Base-by-base conservation (phyloP, 345 rosid species). In the Brassica incana region DNA sequence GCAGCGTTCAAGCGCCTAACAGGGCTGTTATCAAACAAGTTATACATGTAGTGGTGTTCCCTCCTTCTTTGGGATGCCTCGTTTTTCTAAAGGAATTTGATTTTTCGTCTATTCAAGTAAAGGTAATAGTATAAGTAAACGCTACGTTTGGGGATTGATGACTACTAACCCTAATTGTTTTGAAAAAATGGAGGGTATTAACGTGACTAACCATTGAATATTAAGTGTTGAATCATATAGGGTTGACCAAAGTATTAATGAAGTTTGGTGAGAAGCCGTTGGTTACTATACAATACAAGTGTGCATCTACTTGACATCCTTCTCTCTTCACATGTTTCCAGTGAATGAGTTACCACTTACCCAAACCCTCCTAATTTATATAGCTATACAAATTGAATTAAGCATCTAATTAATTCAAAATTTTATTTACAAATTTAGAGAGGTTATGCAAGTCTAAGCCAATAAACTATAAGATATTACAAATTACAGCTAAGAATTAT, bases 321-420 rank as follows among this genome's bases (percentile, higher is more conserved):
- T 54, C 60, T 54, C 35, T 79, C 70, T 73, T 80, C 83, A 80
- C 79, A 62, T 70, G 72, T 70, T 75, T 75, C 76, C n/a, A 71
- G 40, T 80, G 79, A 80, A 0, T 69, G 38, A 54, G 38, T 70
- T 70, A 63, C 75, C 71, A 74, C 71, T 79, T 50, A 67, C 75
- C 83, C 78, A 69, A 62, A 74, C 8, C 78, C 14, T 50, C 77
- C 82, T 79, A 66, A 29, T 67, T 40, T 25, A 25, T 66, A 1
- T 16, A n/a, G 58, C 10, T 54, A 54, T 54, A 54, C 20, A 23
- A 54, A 16, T 16, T 54, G 25, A 54, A 54, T 52, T 52, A 52
- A 16, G 25, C 60, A 54, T 54, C 60, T 16, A 15, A 54, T 16
- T 5, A 54, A 54, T 15, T 2, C 43, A 4, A 29, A 25, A 3